These are phyloP conservation scores for Phialophora macrospora DNA, from an alignment of 2,329 filamentous ascomycete genomes.

Conservation along the genomic window DNA sequence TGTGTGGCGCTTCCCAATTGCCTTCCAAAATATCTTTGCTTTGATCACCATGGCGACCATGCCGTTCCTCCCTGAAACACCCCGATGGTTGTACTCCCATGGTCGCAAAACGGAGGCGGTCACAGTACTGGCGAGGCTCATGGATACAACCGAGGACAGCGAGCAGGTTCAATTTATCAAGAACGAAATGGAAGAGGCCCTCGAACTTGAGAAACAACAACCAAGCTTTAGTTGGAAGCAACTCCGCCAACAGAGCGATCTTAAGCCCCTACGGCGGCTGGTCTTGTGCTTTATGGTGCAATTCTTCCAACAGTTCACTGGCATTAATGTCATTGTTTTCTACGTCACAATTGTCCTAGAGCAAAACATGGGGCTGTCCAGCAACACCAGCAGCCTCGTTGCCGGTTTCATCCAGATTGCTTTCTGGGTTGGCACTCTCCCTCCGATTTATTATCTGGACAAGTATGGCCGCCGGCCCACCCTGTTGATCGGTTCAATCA, in stretches of 20 bases:
- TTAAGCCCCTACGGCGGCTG: slow-evolving; percentile 44
- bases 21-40: slow-evolving; percentile 45
- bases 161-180: slow-evolving; percentile 53
- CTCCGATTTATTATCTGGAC: slow-evolving; percentile 23
- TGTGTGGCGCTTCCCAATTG: slow-evolving; percentile 31
- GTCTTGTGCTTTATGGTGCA: slow-evolving; percentile 52
- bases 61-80: slow-evolving; percentile 49
- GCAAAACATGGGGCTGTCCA: slow-evolving; percentile 58
- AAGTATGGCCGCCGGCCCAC: slow-evolving; percentile 21
- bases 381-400: slow-evolving; percentile 59
- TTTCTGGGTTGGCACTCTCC: slow-evolving; percentile 24
- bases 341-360: slow-evolving; percentile 26
- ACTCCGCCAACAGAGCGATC: slow-evolving; percentile 12
- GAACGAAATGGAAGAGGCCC: slow-evolving; percentile 54
- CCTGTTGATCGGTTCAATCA: slow-evolving; percentile 38
- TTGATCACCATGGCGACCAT: slow-evolving; percentile 51
- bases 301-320: slow-evolving; percentile 53
- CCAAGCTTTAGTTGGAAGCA: slow-evolving; percentile 57
- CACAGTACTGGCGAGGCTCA: slow-evolving; percentile 45
- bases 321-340: slow-evolving; percentile 29
- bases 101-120: slow-evolving; percentile 44
- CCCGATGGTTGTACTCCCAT: slow-evolving; percentile 54
- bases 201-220: slow-evolving; percentile 63
- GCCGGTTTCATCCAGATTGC: slow-evolving; percentile 53
- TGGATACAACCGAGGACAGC: slow-evolving; percentile 43